Conservation (phyloP, 257 asterid genomes). For the Nicotiana noctiflora region DNA sequence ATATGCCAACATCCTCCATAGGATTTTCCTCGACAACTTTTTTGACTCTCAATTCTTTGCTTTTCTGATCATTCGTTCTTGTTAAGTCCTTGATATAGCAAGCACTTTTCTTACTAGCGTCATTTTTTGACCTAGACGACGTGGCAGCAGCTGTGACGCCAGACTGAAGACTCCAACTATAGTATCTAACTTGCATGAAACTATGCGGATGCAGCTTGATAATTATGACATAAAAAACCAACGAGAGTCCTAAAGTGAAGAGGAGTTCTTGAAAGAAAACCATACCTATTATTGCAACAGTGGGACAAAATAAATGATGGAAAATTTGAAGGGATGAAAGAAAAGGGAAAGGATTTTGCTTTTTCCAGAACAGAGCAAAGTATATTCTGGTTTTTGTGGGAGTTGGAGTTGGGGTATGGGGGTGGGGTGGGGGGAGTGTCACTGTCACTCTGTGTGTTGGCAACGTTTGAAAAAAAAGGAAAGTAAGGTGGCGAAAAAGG, state of each 20-base stretch:
- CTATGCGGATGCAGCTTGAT: not conserved
- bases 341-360: constrained; percentile 4
- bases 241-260: constrained; percentile 25
- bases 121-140: not conserved
- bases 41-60: not conserved
- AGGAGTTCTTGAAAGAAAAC: not conserved
- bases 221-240: constrained; percentile 15
- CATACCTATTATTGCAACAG: not conserved
- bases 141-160: not conserved
- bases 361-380: constrained; percentile 15
- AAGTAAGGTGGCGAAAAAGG: not conserved
- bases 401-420: no score
- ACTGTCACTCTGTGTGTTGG: constrained; percentile 5
- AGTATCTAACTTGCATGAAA: not conserved
- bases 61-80: not conserved
- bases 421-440: not conserved
- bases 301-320: not conserved
- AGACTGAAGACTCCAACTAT: no score
- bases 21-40: not conserved
- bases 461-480: not conserved
- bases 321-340: not conserved
- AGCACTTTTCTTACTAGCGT: not conserved
- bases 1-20: not conserved
- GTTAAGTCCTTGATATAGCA: not conserved
- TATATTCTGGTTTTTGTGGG: constrained; percentile 17